Evolutionary conservation across 2,329 filamentous ascomycete genomes (phyloP), one percentile per base, ranked within the genome.

Genomic region (Neonectria punicea): DNA sequence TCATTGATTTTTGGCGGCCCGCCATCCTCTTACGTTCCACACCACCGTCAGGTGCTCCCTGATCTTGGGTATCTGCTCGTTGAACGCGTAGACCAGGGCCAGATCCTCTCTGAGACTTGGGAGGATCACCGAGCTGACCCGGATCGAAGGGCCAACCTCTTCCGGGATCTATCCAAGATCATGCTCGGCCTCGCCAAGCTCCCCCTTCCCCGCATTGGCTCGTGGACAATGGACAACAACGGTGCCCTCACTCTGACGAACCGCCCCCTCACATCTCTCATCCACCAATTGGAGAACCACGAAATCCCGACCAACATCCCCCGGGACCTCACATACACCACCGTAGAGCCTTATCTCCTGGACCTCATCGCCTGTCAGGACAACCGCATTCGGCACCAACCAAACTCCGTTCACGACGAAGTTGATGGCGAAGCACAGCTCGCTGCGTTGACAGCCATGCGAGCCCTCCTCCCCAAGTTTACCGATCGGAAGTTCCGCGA

Each of bases 361-460:
- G 77, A 80, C 73, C 61, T 80, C 58, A 57, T 82, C 16, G 61
- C 66, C 25, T 78, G 67, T 56, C 78, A 81, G 44, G 77, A 81
- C 57, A 80, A 57, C 65, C 76, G 76, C 11, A 71, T 81, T 51
- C 74, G 61, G 14, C 14, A 76, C 43, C 76, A 80, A 50, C 79
- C 78, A n/a, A 81, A 81, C 65, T 72, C 77, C 13, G 69, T 80
- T 6, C 58, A 46, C 14, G 63, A 77, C 54, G 41, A 69, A 22
- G 51, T 68, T 6, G 78, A 81, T 61, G 72, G 76, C 28, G 65
- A 67, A 28, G 58, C 61, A 30, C 76, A 81, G 68, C 64, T 80
- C 59, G 70, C 77, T 2, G 69, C 62, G 20, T 53, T 81, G 13
- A 67, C 66, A 1, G 67, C 66, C 1, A 76, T 80, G 75, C 70